These are phyloP conservation scores for Jaapia argillacea DNA, from an alignment of 768 basidiomycete species.

Conservation along the genomic window DNA sequence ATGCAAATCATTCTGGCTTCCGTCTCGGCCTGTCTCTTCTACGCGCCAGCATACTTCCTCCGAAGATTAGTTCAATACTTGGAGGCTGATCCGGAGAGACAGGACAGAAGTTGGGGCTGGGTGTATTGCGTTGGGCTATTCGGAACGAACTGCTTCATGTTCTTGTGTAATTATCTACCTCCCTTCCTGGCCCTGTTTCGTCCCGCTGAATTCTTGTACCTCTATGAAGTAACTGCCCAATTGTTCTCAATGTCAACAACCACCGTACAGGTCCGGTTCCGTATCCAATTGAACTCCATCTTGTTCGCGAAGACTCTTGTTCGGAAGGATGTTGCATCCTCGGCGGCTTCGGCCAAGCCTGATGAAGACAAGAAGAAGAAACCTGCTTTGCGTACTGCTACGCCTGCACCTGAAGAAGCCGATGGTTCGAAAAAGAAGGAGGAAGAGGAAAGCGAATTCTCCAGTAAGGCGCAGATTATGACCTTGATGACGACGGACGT, in stretches of 20 bases:
- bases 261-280: conserved; percentile 57
- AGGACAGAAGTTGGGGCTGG: conserved; percentile 64
- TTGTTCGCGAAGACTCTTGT: conserved; percentile 81
- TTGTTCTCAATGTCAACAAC: conserved; percentile 16
- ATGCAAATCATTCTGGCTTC: conserved; percentile 41
- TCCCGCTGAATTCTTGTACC: background rate
- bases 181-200: background rate
- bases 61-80: conserved; percentile 51
- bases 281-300: conserved; percentile 73
- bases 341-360: conserved; percentile 9
- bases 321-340: conserved; percentile 74
- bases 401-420: conserved; percentile 16
- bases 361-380: conserved; percentile 1
- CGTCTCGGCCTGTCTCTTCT: conserved; percentile 53
- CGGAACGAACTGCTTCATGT: conserved; percentile 27
- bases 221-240: conserved; percentile 46
- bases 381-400: background rate
- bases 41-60: conserved; percentile 52
- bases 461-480: conserved; percentile 74
- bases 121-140: conserved; percentile 48
- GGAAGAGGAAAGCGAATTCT: conserved; percentile 36
- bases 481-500: conserved; percentile 94
- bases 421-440: conserved; percentile 55
- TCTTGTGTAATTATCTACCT: background rate
- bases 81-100: conserved; percentile 48